Base-by-base conservation (phyloP, 306 rosid genomes). In the Ormosia emarginata region DNA sequence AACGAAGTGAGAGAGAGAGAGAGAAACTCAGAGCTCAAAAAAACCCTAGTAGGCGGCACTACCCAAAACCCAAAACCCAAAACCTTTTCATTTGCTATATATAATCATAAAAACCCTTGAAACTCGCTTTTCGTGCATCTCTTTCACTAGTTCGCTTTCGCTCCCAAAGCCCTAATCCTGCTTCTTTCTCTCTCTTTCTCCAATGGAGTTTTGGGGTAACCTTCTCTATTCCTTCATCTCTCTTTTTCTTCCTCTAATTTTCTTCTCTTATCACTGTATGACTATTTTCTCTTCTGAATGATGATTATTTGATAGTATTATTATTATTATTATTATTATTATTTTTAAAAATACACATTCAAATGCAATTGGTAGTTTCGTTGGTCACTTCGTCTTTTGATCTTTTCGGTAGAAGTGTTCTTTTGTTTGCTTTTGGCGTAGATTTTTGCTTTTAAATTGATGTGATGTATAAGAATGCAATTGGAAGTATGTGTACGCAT, bases 121-220 rank as follows among this genome's bases (percentile, higher is more conserved):
- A 65, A 14, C 66, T 41, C 24, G 33, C 12, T 77, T 52, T 17
- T 75, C 46, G 7, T 4, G 8, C 11, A 7, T 4, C 8, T 14
- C 53, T 3, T 30, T 37, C 66, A 2, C 72, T 4, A 3, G 15
- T 40, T 32, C 32, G 18, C 57, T 36, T 34, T 46, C 49, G 0
- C 83, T 70, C 59, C 71, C 66, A 33, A 69, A 79, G 52, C 83
- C 88, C 83, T 81, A 49, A 55, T 7, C 55, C 56, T 4, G 47
- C 87, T 50, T 32, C 14, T 55, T 3, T 44, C 12, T 72, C 70
- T 68, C 75, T 1, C 10, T 24, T 8, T 15, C 2, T 39, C 9
- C 64, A 40, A 94, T 94, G 98, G 96, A 92, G 88, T 94, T 94
- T 70, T 94, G 98, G 98, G 98, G 98, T 94, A 85, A 80, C 57